Evolutionary conservation across 2,329 filamentous ascomycete genomes (phyloP).

Genomic region (Diatrype stigma): DNA sequence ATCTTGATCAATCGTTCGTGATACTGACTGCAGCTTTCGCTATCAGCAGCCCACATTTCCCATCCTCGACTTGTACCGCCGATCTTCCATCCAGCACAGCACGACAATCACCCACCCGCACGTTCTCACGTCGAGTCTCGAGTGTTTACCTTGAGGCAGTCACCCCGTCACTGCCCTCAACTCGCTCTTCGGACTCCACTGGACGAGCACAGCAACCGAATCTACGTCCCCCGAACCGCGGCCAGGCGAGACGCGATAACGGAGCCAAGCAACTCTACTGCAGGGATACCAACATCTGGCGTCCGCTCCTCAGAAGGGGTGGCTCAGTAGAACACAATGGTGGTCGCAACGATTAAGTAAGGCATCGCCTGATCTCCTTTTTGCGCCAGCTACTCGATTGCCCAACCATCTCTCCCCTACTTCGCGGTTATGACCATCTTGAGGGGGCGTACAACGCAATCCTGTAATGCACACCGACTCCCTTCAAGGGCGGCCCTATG

Average conservation of each 20-base stretch:
- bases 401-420: neutral
- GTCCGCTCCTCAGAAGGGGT: slow-evolving; percentile 35
- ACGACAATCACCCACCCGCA: neutral
- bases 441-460: neutral
- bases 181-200: neutral
- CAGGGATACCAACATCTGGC: slow-evolving; percentile 8
- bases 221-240: neutral
- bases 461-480: neutral
- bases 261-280: neutral
- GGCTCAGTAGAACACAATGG: slow-evolving; percentile 44
- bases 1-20: neutral
- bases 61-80: neutral
- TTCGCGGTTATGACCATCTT: neutral
- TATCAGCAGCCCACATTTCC: neutral
- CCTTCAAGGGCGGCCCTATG: too few relatives aligned
- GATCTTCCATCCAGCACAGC: neutral
- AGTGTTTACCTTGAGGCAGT: neutral
- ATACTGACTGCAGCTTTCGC: neutral
- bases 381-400: neutral
- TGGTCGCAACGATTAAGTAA: slow-evolving; percentile 63
- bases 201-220: too few relatives aligned
- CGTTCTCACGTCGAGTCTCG: neutral
- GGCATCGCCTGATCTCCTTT: slow-evolving; percentile 29
- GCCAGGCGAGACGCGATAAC: neutral
- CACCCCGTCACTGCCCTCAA: neutral